Conservation (phyloP, 176 grass and related monocot species). For the Luzula sylvatica region DNA sequence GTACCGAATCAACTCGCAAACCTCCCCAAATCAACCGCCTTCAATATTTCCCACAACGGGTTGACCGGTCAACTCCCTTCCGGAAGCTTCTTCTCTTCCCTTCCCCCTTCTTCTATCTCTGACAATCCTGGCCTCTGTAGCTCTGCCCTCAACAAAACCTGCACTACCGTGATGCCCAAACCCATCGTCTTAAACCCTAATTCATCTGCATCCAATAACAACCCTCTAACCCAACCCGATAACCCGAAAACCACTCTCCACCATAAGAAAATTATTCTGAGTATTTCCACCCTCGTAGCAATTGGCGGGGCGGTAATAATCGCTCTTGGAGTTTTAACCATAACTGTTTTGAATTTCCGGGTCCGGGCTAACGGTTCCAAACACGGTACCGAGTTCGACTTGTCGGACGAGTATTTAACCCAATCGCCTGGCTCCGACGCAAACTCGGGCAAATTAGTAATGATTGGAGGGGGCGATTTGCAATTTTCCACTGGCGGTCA, state of each 20-base stretch:
- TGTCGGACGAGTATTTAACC: constrained; percentile 71
- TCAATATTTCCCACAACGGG: constrained; percentile 81
- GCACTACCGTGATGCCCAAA: constrained; percentile 58
- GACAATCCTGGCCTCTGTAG: constrained; percentile 67
- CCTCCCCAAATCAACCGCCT: constrained; percentile 40
- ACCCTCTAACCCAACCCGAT: constrained; percentile 20
- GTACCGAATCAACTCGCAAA: constrained; percentile 52
- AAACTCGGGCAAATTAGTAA: constrained; percentile 78
- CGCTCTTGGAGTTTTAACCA: constrained; percentile 58
- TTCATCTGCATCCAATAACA: constrained; percentile 39
- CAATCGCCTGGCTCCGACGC: constrained; percentile 68
- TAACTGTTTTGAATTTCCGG: constrained; percentile 67
- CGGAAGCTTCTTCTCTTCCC: constrained; percentile 64
- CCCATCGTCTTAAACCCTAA: constrained; percentile 95
- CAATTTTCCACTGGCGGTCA: constrained; percentile 69
- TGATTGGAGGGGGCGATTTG: constrained; percentile 73
- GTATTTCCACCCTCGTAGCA: constrained; percentile 81
- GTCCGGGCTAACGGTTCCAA: constrained; percentile 31
- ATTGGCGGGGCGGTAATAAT: constrained; percentile 63
- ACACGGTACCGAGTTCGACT: constrained; percentile 29
- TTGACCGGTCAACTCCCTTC: constrained; percentile 65
- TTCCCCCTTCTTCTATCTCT: constrained; percentile 35
- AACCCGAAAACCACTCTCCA: constrained; percentile 27
- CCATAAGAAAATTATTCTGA: constrained; percentile 93
- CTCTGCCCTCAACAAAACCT: constrained; percentile 53